Conservation (phyloP, 1,284 basidiomycete species). For the Naganishia cerealis region DNA sequence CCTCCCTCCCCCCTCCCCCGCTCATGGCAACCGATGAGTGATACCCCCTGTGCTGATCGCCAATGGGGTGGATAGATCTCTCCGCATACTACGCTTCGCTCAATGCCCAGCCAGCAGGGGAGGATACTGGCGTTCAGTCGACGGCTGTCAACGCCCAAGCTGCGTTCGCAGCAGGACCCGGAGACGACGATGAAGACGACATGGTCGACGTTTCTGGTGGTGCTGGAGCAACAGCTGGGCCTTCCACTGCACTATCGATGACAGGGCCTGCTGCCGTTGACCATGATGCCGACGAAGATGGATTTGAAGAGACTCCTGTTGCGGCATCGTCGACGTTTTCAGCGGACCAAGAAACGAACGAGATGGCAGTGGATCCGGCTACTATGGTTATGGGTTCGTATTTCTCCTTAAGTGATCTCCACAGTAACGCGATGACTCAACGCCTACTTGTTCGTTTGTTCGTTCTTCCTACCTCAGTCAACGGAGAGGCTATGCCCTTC, state of each 20-base stretch:
- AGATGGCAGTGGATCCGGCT: conserved; percentile 36
- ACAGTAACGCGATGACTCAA: not conserved
- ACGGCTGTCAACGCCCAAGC: not conserved
- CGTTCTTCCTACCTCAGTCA: conserved; percentile 37
- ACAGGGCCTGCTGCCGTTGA: conserved; percentile 37
- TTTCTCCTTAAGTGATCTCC: not conserved
- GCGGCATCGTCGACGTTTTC: not conserved
- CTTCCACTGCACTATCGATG: conserved; percentile 36
- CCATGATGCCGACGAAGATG: conserved; percentile 26
- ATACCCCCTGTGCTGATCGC: not conserved
- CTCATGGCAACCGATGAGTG: no score
- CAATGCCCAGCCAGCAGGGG: conserved; percentile 8
- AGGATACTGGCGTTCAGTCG: not conserved
- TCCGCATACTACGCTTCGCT: conserved; percentile 32
- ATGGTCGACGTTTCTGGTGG: conserved; percentile 22
- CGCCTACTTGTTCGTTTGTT: not conserved
- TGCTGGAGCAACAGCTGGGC: conserved; percentile 22
- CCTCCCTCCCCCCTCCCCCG: no score
- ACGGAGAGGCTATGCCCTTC: conserved; percentile 46
- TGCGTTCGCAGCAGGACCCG: conserved; percentile 5
- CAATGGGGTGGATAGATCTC: conserved; percentile 16
- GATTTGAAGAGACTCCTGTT: conserved; percentile 34
- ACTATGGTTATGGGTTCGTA: conserved; percentile 42
- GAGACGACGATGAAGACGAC: conserved; percentile 20
- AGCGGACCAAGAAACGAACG: not conserved